Conservation (phyloP, 2,329 filamentous ascomycete species). For the Colletotrichum sublineola region DNA sequence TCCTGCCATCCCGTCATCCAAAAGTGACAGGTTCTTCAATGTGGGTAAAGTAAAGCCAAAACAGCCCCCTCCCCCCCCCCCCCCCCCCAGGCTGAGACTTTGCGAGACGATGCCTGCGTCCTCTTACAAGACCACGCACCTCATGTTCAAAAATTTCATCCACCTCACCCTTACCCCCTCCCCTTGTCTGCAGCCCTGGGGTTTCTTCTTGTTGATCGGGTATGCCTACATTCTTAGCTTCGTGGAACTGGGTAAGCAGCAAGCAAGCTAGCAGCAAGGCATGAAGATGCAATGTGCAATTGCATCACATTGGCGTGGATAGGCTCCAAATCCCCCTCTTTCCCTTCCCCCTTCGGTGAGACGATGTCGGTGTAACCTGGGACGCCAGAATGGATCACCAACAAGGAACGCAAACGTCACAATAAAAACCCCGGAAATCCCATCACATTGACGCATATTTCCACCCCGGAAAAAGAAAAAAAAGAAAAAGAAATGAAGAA, state of each 20-base stretch:
- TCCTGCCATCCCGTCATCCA: too few relatives aligned
- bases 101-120: neutral
- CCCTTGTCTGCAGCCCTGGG: conserved; percentile 10
- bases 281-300: neutral
- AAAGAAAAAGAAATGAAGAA: neutral
- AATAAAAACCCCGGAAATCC: neutral
- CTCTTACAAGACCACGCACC: neutral
- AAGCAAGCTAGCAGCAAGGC: neutral
- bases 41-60: neutral
- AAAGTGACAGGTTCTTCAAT: neutral
- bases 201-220: conserved; percentile 3
- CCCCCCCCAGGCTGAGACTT: conserved; percentile 28
- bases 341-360: too few relatives aligned
- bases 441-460: neutral
- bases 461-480: too few relatives aligned
- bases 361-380: conserved; percentile 1
- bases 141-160: neutral
- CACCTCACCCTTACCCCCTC: neutral
- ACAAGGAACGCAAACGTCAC: neutral
- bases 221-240: conserved; percentile 33
- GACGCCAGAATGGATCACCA: neutral
- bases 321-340: neutral
- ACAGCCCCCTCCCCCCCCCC: neutral
- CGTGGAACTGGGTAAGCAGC: neutral
- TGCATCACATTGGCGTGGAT: neutral